Evolutionary conservation across 106 monocot genomes (phyloP).

Genomic region (Dendrobium officinale): DNA sequence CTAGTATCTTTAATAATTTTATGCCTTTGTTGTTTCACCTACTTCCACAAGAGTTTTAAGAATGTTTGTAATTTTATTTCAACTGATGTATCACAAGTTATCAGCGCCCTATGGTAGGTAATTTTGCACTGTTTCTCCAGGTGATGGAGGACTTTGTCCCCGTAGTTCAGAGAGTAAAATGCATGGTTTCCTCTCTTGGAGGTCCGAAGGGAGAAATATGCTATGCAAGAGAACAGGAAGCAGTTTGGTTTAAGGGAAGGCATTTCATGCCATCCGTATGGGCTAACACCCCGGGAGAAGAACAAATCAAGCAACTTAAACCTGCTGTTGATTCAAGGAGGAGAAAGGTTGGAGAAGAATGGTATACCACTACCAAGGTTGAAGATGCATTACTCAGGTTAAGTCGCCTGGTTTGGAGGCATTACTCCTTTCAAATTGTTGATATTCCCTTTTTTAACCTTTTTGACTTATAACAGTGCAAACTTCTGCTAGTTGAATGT

Average conservation of each 20-base stretch:
- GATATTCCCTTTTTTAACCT: not conserved
- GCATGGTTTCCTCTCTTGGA: constrained; percentile 65
- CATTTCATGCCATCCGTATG: constrained; percentile 73
- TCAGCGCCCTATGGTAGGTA: not conserved
- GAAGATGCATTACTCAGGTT: constrained; percentile 85
- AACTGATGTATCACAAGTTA: not conserved
- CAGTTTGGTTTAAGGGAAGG: constrained; percentile 96
- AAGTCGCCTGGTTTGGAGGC: not conserved
- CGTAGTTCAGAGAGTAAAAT: constrained; percentile 74
- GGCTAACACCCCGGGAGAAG: constrained; percentile 82
- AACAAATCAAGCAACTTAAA: constrained; percentile 81
- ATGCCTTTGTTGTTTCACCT: not conserved
- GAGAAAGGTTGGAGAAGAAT: constrained; percentile 96
- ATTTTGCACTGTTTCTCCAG: constrained; percentile 22
- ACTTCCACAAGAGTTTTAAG: not conserved
- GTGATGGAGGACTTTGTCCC: constrained; percentile 77
- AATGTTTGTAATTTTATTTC: not conserved
- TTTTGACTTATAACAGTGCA: not conserved
- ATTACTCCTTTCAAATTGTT: not conserved
- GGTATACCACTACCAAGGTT: constrained; percentile 86
- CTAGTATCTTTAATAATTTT: not conserved
- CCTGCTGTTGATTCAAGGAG: constrained; percentile 88
- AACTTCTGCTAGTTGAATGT: not conserved
- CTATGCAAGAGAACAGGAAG: constrained; percentile 85
- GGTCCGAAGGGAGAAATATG: constrained; percentile 83